phyloP scores from a whole-genome alignment of 2,329 filamentous ascomycete species.

The Beauveria medogensis region DNA sequence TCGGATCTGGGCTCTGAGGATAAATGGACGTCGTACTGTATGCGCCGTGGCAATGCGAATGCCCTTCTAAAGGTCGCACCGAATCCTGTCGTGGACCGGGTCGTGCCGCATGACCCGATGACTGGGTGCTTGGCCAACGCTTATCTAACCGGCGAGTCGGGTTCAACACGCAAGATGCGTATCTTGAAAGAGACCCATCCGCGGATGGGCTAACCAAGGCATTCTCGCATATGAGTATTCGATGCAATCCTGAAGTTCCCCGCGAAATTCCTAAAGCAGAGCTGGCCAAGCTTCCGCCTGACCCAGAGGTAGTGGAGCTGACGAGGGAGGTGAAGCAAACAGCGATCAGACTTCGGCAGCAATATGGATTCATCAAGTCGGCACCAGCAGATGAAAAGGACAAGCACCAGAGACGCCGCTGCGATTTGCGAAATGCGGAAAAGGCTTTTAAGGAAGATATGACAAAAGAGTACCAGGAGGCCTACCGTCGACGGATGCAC shows the following conservation, averaged over 20 bases:
- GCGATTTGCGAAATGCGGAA: background rate
- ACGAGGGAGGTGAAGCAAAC: background rate
- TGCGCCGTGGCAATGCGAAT: too few relatives aligned
- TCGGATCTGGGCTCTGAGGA: too few relatives aligned
- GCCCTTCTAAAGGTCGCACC: too few relatives aligned
- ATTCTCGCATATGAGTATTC: conserved; percentile 11
- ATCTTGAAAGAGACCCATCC: too few relatives aligned
- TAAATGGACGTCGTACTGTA: too few relatives aligned
- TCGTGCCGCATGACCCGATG: too few relatives aligned
- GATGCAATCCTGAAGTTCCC: conserved; percentile 9
- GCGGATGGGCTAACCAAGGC: background rate
- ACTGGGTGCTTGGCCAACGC: too few relatives aligned
- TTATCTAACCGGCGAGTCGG: too few relatives aligned
- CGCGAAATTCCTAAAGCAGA: conserved; percentile 7
- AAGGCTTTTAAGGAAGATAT: conserved; percentile 9
- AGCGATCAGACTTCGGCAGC: background rate
- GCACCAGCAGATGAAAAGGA: too few relatives aligned
- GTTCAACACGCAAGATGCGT: too few relatives aligned
- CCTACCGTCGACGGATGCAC: background rate
- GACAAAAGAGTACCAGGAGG: conserved; percentile 7
- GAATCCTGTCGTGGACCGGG: too few relatives aligned
- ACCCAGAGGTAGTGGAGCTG: background rate
- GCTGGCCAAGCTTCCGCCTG: conserved; percentile 5
- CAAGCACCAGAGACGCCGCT: too few relatives aligned
- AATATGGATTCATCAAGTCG: conserved; percentile 11